Evolutionary conservation across 306 rosid genomes (phyloP).

Genomic region (Crotalaria pallida): DNA sequence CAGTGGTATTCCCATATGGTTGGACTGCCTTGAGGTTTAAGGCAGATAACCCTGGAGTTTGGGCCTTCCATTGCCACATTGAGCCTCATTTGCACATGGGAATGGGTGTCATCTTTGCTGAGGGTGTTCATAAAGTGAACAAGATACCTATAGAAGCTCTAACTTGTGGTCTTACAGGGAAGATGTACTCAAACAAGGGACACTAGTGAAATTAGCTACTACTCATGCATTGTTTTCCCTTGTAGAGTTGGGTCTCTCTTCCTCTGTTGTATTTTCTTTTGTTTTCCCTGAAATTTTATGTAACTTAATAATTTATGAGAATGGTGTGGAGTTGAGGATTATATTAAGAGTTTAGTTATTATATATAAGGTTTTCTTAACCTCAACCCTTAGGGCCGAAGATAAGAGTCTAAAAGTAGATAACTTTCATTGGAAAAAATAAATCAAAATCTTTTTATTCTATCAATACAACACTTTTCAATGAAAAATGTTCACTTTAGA

Average conservation of each 20-base stretch:
- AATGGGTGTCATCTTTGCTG: conserved; percentile 75
- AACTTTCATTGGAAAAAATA: too few species aligned
- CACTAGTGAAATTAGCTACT: conserved; percentile 5
- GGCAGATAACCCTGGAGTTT: conserved; percentile 84
- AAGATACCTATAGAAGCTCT: conserved; percentile 42
- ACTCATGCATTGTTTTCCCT: neutral
- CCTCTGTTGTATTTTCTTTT: neutral
- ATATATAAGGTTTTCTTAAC: too few species aligned
- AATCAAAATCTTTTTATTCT: too few species aligned
- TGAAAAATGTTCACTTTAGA: too few species aligned
- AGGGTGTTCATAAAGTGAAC: conserved; percentile 36
- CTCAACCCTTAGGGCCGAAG: too few species aligned
- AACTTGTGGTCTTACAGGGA: conserved; percentile 50
- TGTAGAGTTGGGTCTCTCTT: neutral
- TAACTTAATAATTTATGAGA: neutral
- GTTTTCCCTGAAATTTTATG: neutral
- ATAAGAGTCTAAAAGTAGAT: too few species aligned
- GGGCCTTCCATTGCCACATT: conserved; percentile 92
- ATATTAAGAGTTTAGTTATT: too few species aligned
- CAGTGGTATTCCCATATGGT: conserved; percentile 61
- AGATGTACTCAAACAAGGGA: neutral
- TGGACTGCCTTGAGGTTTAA: conserved; percentile 76
- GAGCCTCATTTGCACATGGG: conserved; percentile 95
- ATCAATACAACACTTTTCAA: too few species aligned
- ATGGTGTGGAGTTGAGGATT: neutral